Base-by-base conservation (phyloP, 2,329 filamentous ascomycete species). In the Annulohypoxylon truncatum region DNA sequence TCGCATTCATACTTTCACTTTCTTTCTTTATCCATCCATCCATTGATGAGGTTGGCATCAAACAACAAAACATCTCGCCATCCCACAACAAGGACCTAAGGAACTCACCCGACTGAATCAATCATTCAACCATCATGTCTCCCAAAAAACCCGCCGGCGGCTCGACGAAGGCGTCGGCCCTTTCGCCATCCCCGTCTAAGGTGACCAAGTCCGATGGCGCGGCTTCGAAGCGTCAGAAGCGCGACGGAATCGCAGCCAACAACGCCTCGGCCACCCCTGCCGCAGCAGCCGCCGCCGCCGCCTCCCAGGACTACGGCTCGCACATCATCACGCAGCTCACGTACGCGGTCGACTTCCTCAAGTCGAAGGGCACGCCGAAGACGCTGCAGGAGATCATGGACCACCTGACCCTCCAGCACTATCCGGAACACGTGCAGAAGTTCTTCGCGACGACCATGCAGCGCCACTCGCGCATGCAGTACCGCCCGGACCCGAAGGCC, bases 241-340 rank as follows among this genome's bases (percentile, higher is more conserved):
- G 86, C 74, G 86, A 88, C 48, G 66, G 64, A 42, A 40, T 50
- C 52, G 61, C 44, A 55, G 50, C 60, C 46, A n/a, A 22, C 61
- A 72, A 66, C 61, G 71, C 67, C 8, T 68, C 68, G 15, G 68
- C 68, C 1, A 72, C 75, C 18, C 75, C 69, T 5, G 74, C 76
- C 18, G 74, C 75, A 0, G 73, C 75, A 69, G 77, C 79, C 40
- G 78, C 78, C 4, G 79, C 79, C 29, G 69, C 76, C 13, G 83
- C 83, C 48, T 82, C 85, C 10, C 92, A 89, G 13, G 91, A 90
- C 75, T 92, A 90, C 55, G 93, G 94, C 71, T 85, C 85, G 65
- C 91, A 95, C 78, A 89, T 96, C 77, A 90, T 93, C 82, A 96
- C 94, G 10, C 92, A 97, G 78, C 90, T 97, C 77, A 88, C 91